Evolutionary conservation across 345 rosid genomes (phyloP).

Genomic region (Sisymbrium irio): DNA sequence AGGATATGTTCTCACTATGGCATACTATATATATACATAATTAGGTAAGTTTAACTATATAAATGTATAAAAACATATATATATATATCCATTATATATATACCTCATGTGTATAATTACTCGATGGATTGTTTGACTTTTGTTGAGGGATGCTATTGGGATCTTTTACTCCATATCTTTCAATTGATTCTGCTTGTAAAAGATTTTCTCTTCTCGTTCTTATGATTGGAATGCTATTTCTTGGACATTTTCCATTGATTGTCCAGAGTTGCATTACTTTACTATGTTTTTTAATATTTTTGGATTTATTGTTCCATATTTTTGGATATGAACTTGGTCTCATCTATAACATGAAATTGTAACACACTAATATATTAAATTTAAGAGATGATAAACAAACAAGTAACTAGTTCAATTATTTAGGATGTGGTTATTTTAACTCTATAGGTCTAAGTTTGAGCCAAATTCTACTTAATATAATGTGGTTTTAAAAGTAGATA

Average conservation of each 20-base stretch:
- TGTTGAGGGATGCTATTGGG: neutral
- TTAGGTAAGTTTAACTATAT: no score
- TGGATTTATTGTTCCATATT: neutral
- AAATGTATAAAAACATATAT: no score
- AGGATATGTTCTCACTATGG: neutral
- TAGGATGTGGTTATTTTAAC: neutral
- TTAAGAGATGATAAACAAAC: neutral
- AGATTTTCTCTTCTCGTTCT: constrained; percentile 13
- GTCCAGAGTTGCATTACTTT: constrained; percentile 6
- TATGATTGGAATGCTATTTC: constrained; percentile 9
- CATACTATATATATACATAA: neutral
- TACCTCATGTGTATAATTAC: neutral
- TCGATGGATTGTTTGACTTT: neutral
- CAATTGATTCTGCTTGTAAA: neutral
- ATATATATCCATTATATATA: neutral
- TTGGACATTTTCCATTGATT: constrained; percentile 2
- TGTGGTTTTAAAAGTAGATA: neutral
- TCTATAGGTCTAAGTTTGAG: neutral
- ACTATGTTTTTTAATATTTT: neutral
- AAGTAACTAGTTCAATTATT: neutral
- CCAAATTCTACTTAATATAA: neutral
- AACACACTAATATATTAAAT: neutral
- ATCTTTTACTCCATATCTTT: neutral
- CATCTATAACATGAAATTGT: neutral
- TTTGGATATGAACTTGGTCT: constrained; percentile 17